A percentile compares a stretch with the other conserved stretches of the same genome.
phyloP scores from a whole-genome alignment of 139 green algal species.

The Coccomyxa sp. region DNA sequence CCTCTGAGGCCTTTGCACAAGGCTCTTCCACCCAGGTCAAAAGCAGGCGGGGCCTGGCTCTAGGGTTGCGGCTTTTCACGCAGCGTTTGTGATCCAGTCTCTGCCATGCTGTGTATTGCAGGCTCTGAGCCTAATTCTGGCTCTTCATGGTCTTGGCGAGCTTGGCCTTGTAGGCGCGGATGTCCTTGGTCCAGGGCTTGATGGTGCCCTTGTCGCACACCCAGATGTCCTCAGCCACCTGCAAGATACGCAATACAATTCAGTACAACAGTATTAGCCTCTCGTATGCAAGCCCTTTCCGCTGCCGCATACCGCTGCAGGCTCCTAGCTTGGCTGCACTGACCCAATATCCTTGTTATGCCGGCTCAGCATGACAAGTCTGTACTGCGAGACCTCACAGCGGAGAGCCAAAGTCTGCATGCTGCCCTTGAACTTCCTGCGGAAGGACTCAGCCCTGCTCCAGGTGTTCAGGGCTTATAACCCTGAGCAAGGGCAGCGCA shows the following conservation, averaged over 20 bases:
- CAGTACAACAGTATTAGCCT: background rate
- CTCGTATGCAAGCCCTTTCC: background rate
- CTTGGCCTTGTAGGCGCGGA: slow-evolving; percentile 84
- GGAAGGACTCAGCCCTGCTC: no score
- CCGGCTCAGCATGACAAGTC: no score
- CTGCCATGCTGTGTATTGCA: no score
- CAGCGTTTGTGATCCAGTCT: no score
- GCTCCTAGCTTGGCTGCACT: background rate
- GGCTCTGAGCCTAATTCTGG: no score
- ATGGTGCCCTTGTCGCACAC: slow-evolving; percentile 74
- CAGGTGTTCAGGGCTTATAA: no score
- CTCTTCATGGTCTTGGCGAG: slow-evolving; percentile 37
- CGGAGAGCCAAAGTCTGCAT: background rate
- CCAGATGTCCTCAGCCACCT: slow-evolving; percentile 92
- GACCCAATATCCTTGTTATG: background rate
- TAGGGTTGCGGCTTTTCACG: no score
- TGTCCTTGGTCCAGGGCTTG: slow-evolving; percentile 76
- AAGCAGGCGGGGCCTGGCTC: no score
- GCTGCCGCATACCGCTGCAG: background rate
- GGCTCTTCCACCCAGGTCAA: no score
- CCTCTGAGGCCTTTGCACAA: no score
- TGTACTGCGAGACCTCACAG: background rate
- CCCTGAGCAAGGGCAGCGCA: no score
- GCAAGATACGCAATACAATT: background rate
- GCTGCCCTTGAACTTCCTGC: no score